A percentile compares a stretch with the other conserved stretches of the same genome.
These are phyloP conservation scores for Tritrichomonas foetus DNA, from an alignment of 208 protist genomes.

Conservation along the genomic window DNA sequence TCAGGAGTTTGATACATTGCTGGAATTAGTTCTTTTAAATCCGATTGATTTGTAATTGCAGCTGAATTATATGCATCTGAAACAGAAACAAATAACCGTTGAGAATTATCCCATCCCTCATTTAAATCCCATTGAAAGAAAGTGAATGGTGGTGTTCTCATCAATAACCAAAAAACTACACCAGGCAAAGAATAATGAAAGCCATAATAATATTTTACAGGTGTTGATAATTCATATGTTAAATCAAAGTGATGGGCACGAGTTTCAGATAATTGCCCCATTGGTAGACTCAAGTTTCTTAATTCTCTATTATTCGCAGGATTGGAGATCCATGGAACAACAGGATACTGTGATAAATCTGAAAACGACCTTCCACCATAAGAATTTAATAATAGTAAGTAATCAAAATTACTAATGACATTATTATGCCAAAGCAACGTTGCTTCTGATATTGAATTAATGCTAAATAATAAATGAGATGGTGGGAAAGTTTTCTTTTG, in stretches of 20 bases:
- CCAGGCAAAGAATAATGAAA: slow-evolving; percentile 13
- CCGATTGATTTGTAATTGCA: not conserved
- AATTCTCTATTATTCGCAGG: not conserved
- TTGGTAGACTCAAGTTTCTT: not conserved
- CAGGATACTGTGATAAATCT: slow-evolving; percentile 13
- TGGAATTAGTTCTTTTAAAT: not conserved
- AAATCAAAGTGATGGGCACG: not conserved
- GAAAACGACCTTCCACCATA: not conserved
- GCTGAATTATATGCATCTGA: not conserved
- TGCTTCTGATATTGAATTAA: not conserved
- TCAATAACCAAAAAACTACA: not conserved
- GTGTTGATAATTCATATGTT: not conserved
- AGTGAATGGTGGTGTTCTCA: not conserved
- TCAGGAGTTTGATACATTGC: not conserved
- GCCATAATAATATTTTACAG: not conserved
- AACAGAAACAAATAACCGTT: not conserved
- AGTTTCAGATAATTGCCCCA: not conserved
- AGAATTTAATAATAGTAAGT: not conserved
- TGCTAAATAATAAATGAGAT: not conserved
- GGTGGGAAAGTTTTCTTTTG: no score
- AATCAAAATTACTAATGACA: not conserved
- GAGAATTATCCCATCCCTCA: not conserved
- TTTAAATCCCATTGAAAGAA: slow-evolving; percentile 22
- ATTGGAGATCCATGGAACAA: not conserved
- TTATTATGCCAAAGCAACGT: not conserved